Conservation (phyloP, 2,329 filamentous ascomycete genomes). For the Sarocladium kiliense region DNA sequence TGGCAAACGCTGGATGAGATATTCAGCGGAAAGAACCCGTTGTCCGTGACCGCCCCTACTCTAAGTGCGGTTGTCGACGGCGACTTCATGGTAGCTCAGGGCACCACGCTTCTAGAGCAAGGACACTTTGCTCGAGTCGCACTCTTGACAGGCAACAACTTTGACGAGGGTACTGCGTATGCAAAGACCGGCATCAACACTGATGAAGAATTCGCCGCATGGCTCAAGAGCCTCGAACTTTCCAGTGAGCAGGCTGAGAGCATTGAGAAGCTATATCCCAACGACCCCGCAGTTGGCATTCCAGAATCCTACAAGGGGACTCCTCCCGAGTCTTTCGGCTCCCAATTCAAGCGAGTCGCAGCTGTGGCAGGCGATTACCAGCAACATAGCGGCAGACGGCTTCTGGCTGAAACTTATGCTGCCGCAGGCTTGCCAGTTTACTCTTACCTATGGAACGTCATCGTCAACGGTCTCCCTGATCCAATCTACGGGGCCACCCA, state of each 20-base stretch:
- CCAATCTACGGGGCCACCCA: conserved; percentile 16
- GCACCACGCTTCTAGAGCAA: conserved; percentile 44
- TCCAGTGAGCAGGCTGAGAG: conserved; percentile 22
- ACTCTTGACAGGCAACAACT: conserved; percentile 55
- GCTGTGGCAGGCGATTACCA: conserved; percentile 47
- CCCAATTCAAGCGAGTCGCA: conserved; percentile 48
- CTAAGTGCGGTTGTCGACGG: conserved; percentile 23
- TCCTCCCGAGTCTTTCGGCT: conserved; percentile 27
- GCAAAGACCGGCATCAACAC: conserved; percentile 46
- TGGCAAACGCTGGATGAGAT: conserved; percentile 20
- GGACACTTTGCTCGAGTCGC: conserved; percentile 59
- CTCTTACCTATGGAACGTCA: conserved; percentile 50
- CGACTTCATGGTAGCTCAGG: conserved; percentile 29
- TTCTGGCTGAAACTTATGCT: conserved; percentile 45
- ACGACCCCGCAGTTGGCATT: conserved; percentile 39
- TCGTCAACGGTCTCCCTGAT: conserved; percentile 48
- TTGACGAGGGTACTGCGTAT: conserved; percentile 55
- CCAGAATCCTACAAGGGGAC: conserved; percentile 32
- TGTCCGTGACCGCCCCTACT: conserved; percentile 14
- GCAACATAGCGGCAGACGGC: conserved; percentile 49
- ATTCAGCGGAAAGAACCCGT: conserved; percentile 16
- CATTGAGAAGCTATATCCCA: conserved; percentile 41
- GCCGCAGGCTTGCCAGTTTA: conserved; percentile 43
- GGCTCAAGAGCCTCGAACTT: conserved; percentile 22
- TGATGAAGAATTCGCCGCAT: conserved; percentile 40